A percentile compares a stretch with the other conserved stretches of the same genome.
These are phyloP conservation scores for Candida sp. DNA, from an alignment of 1,139 yeast genomes.

Conservation along the genomic window DNA sequence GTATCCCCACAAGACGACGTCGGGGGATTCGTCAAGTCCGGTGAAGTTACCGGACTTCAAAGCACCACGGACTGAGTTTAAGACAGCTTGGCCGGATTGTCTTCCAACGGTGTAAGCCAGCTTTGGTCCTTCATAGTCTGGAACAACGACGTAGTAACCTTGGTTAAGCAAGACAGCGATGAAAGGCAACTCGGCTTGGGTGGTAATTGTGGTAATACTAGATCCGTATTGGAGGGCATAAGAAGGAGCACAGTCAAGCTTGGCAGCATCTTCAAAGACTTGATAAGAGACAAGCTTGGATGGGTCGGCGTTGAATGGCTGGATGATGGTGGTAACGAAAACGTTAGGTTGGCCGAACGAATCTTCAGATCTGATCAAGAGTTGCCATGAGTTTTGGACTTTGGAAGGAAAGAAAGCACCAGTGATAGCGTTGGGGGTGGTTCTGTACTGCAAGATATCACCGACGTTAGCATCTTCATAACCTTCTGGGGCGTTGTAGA, in stretches of 20 bases:
- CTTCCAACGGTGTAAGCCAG: constrained; percentile 26
- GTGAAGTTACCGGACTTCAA: constrained; percentile 20
- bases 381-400: constrained; percentile 29
- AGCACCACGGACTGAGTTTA: constrained; percentile 26
- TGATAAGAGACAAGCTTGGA: constrained; percentile 23
- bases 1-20: constrained; percentile 28
- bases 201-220: constrained; percentile 11
- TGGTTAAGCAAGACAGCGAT: constrained; percentile 21
- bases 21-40: constrained; percentile 23
- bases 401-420: constrained; percentile 16
- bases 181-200: constrained; percentile 24
- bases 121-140: constrained; percentile 28
- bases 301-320: constrained; percentile 30
- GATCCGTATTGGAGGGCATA: constrained; percentile 18
- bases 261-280: constrained; percentile 16
- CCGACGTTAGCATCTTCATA: constrained; percentile 23
- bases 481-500: constrained; percentile 28
- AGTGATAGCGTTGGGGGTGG: constrained; percentile 22
- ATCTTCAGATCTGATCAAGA: constrained; percentile 36
- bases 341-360: constrained; percentile 31
- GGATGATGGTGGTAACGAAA: constrained; percentile 34
- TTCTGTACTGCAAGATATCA: constrained; percentile 24
- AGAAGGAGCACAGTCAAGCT: constrained; percentile 16
- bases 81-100: constrained; percentile 24
- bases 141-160: constrained; percentile 29